phyloP scores from a whole-genome alignment of 78 protist species.

The Dictyostelium firmibasis region DNA sequence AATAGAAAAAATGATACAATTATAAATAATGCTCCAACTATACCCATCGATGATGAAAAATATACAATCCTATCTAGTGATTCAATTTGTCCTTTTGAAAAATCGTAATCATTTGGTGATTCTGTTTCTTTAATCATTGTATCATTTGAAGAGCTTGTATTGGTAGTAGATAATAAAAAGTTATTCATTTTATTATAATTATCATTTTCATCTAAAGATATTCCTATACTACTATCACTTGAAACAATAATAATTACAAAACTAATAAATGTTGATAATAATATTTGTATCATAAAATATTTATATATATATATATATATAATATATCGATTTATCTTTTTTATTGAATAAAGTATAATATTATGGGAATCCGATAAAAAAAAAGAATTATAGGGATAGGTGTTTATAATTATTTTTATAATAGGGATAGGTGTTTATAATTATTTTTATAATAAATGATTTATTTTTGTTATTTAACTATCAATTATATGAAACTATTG shows the following conservation, averaged over 20 bases:
- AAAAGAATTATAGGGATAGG: too few relatives aligned
- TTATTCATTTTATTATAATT: not conserved
- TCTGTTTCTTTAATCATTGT: not conserved
- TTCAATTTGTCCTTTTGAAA: constrained; percentile 23
- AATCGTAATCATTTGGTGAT: not conserved
- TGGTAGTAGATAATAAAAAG: not conserved
- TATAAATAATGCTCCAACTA: constrained; percentile 47
- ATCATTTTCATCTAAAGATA: not conserved
- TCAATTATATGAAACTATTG: not conserved
- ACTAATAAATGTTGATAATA: not conserved
- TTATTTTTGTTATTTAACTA: too few relatives aligned
- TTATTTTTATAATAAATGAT: too few relatives aligned
- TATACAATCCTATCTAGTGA: constrained; percentile 42
- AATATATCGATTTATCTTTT: too few relatives aligned
- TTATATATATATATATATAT: not conserved
- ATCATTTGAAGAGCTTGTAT: not conserved
- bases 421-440: too few relatives aligned
- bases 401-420: too few relatives aligned
- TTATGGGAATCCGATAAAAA: too few relatives aligned
- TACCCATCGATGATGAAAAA: constrained; percentile 27
- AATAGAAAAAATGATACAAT: constrained; percentile 38
- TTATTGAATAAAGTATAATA: too few relatives aligned
- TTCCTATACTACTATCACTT: not conserved
- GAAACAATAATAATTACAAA: not conserved
- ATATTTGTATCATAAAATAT: not conserved